Evolutionary conservation across 2,329 filamentous ascomycete species (phyloP).

Genomic region (Ophiostoma sp.): DNA sequence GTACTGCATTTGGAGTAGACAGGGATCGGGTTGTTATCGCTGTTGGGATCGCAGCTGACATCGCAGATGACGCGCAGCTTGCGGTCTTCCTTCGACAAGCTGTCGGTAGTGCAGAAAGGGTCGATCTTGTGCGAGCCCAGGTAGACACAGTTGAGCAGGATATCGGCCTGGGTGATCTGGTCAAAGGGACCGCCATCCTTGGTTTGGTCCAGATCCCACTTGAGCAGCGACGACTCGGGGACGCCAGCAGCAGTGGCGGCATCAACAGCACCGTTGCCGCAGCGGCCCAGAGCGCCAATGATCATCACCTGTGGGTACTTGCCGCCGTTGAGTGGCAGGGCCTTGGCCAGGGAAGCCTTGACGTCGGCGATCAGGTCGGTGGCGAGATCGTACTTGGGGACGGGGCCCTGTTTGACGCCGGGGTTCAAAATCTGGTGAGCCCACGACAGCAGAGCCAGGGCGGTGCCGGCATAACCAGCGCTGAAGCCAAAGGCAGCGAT

Average conservation of each 20-base stretch:
- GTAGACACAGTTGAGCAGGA: slow-evolving; percentile 89
- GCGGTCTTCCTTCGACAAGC: slow-evolving; percentile 61
- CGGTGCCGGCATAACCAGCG: slow-evolving; percentile 70
- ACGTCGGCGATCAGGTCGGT: slow-evolving; percentile 64
- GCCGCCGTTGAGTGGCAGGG: slow-evolving; percentile 54
- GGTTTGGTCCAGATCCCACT: slow-evolving; percentile 75
- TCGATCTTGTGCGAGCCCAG: slow-evolving; percentile 62
- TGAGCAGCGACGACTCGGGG: slow-evolving; percentile 59
- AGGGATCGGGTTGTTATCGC: slow-evolving; percentile 58
- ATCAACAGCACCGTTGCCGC: slow-evolving; percentile 78
- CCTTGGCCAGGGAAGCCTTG: slow-evolving; percentile 62
- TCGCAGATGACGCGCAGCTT: slow-evolving; percentile 77
- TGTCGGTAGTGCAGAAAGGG: slow-evolving; percentile 70
- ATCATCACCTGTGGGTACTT: slow-evolving; percentile 69
- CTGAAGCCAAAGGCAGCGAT: slow-evolving; percentile 69
- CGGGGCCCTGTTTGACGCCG: slow-evolving; percentile 18
- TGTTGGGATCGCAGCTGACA: slow-evolving; percentile 69
- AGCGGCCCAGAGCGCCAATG: slow-evolving; percentile 78
- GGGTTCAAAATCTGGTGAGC: slow-evolving; percentile 68
- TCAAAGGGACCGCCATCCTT: slow-evolving; percentile 67
- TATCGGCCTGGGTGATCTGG: slow-evolving; percentile 69
- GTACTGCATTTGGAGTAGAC: slow-evolving; percentile 82
- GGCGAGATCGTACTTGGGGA: slow-evolving; percentile 33
- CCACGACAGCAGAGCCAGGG: slow-evolving; percentile 74
- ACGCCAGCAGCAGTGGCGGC: slow-evolving; percentile 70